These are phyloP conservation scores for Trametes sanguinea DNA, from an alignment of 768 basidiomycete genomes.

Conservation along the genomic window DNA sequence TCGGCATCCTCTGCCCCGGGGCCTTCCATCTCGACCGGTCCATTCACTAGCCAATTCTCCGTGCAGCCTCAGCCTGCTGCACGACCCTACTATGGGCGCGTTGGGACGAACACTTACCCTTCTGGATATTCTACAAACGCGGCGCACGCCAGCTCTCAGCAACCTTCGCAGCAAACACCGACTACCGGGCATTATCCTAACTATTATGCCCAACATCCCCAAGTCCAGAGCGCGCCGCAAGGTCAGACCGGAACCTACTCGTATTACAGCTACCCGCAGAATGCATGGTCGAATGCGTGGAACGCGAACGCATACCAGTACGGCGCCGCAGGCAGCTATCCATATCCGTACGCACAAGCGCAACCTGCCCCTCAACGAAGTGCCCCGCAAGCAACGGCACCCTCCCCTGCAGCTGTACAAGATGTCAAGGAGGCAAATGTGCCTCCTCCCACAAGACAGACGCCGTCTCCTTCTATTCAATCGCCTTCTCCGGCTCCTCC, in stretches of 20 bases:
- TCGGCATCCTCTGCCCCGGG: conserved; percentile 1
- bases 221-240: background rate
- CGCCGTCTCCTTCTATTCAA: conserved; percentile 33
- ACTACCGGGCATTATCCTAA: conserved; percentile 1
- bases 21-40: conserved; percentile 7
- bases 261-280: conserved; percentile 29
- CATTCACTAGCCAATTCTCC: conserved; percentile 14
- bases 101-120: background rate
- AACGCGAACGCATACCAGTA: conserved; percentile 21
- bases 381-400: background rate
- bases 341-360: conserved; percentile 12
- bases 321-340: conserved; percentile 10
- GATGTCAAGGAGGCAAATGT: background rate
- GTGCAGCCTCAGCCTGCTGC: conserved; percentile 16
- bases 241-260: conserved; percentile 3
- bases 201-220: conserved; percentile 5
- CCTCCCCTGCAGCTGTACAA: background rate
- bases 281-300: conserved; percentile 28
- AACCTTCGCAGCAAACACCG: background rate
- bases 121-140: background rate
- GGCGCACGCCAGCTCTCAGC: background rate
- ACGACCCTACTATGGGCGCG: background rate
- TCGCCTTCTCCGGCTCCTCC: conserved; percentile 38
- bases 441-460: conserved; percentile 1
- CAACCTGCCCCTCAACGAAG: background rate